Percentiles rank a stretch among this genome's conserved stretches.
Evolutionary conservation across 2,329 filamentous ascomycete species (phyloP).

Genomic region (Calonectria ilicicola): DNA sequence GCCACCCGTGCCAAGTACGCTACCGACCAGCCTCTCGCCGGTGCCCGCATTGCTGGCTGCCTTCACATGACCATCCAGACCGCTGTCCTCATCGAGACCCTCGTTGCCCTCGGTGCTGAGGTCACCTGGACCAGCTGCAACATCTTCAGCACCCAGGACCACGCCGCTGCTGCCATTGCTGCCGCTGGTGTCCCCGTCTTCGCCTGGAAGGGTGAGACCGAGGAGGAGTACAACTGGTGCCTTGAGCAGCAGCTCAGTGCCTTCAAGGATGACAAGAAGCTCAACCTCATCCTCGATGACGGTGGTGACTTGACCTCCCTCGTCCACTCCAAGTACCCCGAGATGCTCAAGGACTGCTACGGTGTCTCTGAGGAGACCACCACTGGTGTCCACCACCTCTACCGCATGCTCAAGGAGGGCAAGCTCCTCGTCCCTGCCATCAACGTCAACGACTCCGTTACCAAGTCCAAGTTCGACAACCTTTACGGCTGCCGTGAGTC

Average conservation of each 20-base stretch:
- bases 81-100: conserved; percentile 98
- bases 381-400: conserved; percentile 99
- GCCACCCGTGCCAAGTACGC: conserved; percentile 93
- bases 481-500: conserved; percentile 99
- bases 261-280: conserved; percentile 96
- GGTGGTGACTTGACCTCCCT: conserved; percentile 97
- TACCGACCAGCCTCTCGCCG: conserved; percentile 90
- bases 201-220: conserved; percentile 89
- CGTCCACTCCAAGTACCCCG: conserved; percentile 98
- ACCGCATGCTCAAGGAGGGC: conserved; percentile 95
- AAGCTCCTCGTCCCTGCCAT: conserved; percentile 93
- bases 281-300: conserved; percentile 99
- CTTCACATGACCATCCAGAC: conserved; percentile 99
- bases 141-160: conserved; percentile 99
- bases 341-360: conserved; percentile 98
- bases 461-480: conserved; percentile 99
- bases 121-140: conserved; percentile 99
- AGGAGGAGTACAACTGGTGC: conserved; percentile 99
- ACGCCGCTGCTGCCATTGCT: conserved; percentile 97
- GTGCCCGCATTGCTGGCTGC: conserved; percentile 96
- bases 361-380: conserved; percentile 99
- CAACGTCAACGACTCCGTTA: conserved; percentile 99
- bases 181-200: conserved; percentile 90
- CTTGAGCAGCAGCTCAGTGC: conserved; percentile 96
- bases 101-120: conserved; percentile 94